phyloP scores from a whole-genome alignment of 306 rosid genomes.

The Castanea sativa region DNA sequence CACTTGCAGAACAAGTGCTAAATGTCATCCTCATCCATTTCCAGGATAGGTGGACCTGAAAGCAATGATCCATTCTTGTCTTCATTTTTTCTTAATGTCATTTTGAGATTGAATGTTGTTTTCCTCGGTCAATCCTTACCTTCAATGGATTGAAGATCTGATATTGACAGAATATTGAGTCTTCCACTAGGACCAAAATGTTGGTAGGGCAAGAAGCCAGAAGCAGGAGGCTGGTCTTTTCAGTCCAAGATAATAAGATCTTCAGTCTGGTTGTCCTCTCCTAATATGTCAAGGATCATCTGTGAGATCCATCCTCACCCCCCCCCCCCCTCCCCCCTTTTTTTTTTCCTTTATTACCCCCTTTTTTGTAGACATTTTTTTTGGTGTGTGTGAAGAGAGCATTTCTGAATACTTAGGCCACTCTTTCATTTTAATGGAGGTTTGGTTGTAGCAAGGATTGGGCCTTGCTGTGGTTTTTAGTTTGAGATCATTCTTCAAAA shows the following conservation, averaged over 20 bases:
- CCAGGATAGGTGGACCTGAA: slow-evolving; percentile 60
- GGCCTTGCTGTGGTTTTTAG: neutral
- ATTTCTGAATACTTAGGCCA: neutral
- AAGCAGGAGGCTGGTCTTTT: neutral
- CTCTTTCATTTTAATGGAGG: neutral
- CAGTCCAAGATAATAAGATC: neutral
- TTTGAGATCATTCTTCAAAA: neutral
- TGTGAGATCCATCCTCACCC: neutral
- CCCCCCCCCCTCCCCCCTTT: too few species aligned
- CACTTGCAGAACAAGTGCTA: slow-evolving; percentile 70
- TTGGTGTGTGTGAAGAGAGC: neutral
- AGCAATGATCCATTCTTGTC: neutral
- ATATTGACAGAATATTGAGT: too few species aligned
- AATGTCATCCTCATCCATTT: slow-evolving; percentile 77
- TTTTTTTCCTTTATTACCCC: too few species aligned
- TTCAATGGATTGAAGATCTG: neutral
- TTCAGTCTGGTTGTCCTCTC: neutral
- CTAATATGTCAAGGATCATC: neutral
- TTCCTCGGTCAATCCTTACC: slow-evolving; percentile 5
- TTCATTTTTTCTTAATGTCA: neutral
- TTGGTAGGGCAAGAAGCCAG: neutral
- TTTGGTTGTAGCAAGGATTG: neutral
- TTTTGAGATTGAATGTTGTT: neutral
- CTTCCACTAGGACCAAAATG: too few species aligned
- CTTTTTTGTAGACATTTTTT: neutral